phyloP scores from a whole-genome alignment of 495 filamentous ascomycete species.

The Penicillium maclennaniae region DNA sequence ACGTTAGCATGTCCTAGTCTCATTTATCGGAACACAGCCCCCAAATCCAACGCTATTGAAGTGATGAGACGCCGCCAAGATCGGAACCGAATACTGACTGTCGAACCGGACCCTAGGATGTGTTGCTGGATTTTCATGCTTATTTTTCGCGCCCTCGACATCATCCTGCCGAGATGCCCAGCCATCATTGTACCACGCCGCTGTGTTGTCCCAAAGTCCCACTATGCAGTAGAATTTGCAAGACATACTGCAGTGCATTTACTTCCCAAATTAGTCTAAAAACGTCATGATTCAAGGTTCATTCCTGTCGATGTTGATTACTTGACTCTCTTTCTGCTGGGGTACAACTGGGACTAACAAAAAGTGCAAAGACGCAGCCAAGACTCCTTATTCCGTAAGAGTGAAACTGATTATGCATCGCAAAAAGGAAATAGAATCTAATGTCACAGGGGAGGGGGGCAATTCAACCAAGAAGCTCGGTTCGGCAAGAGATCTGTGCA shows the following conservation, averaged over 20 bases:
- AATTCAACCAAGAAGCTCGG: neutral
- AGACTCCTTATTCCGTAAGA: neutral
- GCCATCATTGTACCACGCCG: neutral
- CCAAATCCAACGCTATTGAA: slow-evolving; percentile 17
- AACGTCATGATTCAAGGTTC: neutral
- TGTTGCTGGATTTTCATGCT: slow-evolving; percentile 8
- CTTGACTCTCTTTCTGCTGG: neutral
- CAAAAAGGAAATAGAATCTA: neutral
- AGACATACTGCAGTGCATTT: neutral
- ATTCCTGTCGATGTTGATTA: neutral
- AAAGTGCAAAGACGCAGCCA: neutral
- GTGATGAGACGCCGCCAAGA: slow-evolving; percentile 13
- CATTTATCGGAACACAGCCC: slow-evolving; percentile 21
- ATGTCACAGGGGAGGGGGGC: slow-evolving; percentile 5
- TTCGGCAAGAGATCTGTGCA: slow-evolving; percentile 7
- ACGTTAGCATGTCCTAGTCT: neutral
- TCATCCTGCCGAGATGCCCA: slow-evolving; percentile 18
- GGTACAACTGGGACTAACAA: neutral
- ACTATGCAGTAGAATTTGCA: neutral
- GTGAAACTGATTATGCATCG: slow-evolving; percentile 7
- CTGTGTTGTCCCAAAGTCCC: neutral
- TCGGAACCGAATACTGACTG: slow-evolving; percentile 1
- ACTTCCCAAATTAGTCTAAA: too few species aligned
- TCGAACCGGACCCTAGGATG: slow-evolving; percentile 9
- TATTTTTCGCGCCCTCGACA: slow-evolving; percentile 6